These are phyloP conservation scores for Nakazawaea anatomiae DNA, from an alignment of 805 yeast species.

Conservation along the genomic window DNA sequence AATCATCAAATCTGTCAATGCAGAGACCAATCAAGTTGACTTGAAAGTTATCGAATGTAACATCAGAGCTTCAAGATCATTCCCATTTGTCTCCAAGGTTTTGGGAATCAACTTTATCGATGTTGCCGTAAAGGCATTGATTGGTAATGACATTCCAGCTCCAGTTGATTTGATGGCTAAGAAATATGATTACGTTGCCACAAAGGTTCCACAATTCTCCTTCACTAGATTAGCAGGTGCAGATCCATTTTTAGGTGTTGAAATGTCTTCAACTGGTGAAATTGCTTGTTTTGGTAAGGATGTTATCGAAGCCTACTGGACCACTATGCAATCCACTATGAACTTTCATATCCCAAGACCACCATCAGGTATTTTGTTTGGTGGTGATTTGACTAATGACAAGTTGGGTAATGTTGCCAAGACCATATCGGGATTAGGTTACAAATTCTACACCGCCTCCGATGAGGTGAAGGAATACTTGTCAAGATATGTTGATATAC, in stretches of 20 bases:
- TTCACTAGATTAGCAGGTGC: slow-evolving; percentile 99
- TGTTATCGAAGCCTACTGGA: slow-evolving; percentile 91
- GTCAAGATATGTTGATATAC: slow-evolving; percentile 35
- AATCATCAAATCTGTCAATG: slow-evolving; percentile 72
- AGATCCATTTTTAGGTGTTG: slow-evolving; percentile 98
- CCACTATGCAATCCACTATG: slow-evolving; percentile 94
- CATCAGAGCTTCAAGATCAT: slow-evolving; percentile 96
- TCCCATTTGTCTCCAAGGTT: slow-evolving; percentile 98
- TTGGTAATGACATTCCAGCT: slow-evolving; percentile 65
- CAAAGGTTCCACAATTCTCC: slow-evolving; percentile 97
- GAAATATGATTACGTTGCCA: slow-evolving; percentile 79
- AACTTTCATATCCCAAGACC: slow-evolving; percentile 93
- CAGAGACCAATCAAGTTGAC: slow-evolving; percentile 51
- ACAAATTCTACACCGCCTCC: slow-evolving; percentile 75
- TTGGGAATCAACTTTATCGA: slow-evolving; percentile 92
- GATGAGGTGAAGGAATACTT: slow-evolving; percentile 68
- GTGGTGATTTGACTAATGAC: slow-evolving; percentile 81
- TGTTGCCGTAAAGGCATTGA: slow-evolving; percentile 83
- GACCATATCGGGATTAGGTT: slow-evolving; percentile 67
- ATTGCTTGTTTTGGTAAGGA: slow-evolving; percentile 93
- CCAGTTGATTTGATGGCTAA: slow-evolving; percentile 81
- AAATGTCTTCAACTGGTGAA: slow-evolving; percentile 99
- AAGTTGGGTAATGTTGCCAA: slow-evolving; percentile 70
- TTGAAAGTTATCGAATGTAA: slow-evolving; percentile 98
- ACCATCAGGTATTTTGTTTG: slow-evolving; percentile 83